Percentiles rank a stretch among this genome's conserved stretches.
These are phyloP conservation scores for Trichoderma hamatum DNA, from an alignment of 2,329 filamentous ascomycete species.

Conservation along the genomic window DNA sequence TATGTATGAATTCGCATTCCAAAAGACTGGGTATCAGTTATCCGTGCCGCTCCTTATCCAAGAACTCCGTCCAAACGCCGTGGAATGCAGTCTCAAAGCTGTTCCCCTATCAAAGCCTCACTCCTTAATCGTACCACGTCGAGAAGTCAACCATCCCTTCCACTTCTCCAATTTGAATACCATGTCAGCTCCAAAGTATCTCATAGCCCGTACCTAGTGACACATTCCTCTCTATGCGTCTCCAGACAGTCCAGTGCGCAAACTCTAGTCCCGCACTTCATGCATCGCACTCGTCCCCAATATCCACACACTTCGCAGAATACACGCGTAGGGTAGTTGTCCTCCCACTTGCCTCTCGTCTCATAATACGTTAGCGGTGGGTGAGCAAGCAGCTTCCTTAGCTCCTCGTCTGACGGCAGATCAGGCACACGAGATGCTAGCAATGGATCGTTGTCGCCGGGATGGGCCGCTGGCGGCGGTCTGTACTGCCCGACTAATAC, in stretches of 20 bases:
- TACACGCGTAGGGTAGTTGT: constrained; percentile 58
- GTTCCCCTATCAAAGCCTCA: background rate
- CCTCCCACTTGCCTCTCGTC: constrained; percentile 54
- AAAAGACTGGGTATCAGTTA: constrained; percentile 28
- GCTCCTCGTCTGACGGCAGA: constrained; percentile 61
- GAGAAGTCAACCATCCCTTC: background rate
- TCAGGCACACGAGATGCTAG: constrained; percentile 61
- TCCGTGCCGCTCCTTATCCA: constrained; percentile 26
- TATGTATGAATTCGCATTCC: background rate
- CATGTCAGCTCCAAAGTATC: background rate
- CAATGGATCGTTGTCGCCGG: constrained; percentile 59
- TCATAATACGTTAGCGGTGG: constrained; percentile 71
- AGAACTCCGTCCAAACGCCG: constrained; percentile 28
- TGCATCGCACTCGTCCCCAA: constrained; percentile 75
- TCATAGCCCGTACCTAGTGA: constrained; percentile 63
- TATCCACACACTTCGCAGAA: constrained; percentile 84
- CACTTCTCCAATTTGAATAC: background rate
- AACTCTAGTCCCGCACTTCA: constrained; percentile 77
- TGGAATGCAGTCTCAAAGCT: constrained; percentile 1
- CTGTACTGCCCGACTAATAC: constrained; percentile 43
- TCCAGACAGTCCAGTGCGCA: constrained; percentile 76
- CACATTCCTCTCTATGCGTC: constrained; percentile 71
- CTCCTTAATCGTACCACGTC: background rate
- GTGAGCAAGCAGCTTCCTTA: constrained; percentile 64
- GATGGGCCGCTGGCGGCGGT: constrained; percentile 45